Evolutionary conservation across 2,329 filamentous ascomycete genomes (phyloP).

Genomic region (Beauveria asiatica): DNA sequence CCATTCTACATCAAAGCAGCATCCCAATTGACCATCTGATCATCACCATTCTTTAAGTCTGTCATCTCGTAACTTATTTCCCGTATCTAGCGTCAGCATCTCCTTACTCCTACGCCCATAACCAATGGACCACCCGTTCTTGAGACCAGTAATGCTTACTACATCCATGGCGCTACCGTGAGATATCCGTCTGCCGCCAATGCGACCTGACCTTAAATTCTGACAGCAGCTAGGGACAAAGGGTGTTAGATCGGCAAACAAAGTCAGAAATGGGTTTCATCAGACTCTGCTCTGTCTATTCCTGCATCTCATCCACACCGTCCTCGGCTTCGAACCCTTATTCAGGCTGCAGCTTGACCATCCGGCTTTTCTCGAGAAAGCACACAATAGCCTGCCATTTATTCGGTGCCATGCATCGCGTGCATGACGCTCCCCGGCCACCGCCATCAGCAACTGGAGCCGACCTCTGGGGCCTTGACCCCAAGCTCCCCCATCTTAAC

Average conservation of each 20-base stretch:
- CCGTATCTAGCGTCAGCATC: neutral
- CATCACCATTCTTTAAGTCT: neutral
- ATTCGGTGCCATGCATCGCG: neutral
- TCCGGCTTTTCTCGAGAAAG: neutral
- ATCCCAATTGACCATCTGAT: neutral
- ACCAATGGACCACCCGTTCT: neutral
- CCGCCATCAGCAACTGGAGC: neutral
- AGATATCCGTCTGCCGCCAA: constrained; percentile 11
- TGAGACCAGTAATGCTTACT: constrained; percentile 9
- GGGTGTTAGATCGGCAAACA: constrained; percentile 2
- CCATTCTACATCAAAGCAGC: neutral
- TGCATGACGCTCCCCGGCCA: neutral
- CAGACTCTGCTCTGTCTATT: neutral
- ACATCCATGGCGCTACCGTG: constrained; percentile 9
- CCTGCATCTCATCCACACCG: neutral
- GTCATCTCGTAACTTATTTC: neutral
- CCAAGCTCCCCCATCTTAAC: constrained; percentile 1
- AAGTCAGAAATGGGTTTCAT: constrained; percentile 5
- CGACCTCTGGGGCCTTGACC: constrained; percentile 1
- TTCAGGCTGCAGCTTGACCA: neutral
- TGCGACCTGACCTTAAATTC: constrained; percentile 10
- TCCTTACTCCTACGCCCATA: neutral
- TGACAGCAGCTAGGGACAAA: constrained; percentile 7
- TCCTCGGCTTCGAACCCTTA: neutral
- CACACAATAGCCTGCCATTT: neutral